Conservation (phyloP, 352 stramenopile species). For the Globisporangium yorkense region DNA sequence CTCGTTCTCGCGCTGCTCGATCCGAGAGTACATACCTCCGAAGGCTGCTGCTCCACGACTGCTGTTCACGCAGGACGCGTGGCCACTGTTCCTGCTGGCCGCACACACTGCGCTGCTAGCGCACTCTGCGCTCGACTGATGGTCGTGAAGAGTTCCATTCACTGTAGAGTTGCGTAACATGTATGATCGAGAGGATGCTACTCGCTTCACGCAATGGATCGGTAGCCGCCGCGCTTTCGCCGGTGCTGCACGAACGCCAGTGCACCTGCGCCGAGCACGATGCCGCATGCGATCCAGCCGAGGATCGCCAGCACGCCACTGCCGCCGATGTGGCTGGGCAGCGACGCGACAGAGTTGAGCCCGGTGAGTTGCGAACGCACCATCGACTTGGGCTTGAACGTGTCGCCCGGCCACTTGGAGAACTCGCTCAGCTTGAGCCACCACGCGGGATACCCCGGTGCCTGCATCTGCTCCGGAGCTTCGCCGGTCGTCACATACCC, state of each 20-base stretch:
- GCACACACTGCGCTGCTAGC: background rate
- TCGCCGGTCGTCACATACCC: conserved; percentile 56
- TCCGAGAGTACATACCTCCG: conserved; percentile 39
- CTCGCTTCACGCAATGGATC: background rate
- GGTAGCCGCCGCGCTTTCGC: background rate
- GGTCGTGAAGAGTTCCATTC: background rate
- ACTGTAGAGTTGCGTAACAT: background rate
- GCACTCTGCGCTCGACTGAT: background rate
- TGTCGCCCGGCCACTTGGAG: conserved; percentile 38
- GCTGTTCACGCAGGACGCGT: background rate
- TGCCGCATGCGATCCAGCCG: background rate
- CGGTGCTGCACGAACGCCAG: background rate
- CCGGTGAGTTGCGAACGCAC: background rate
- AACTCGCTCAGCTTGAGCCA: conserved; percentile 37
- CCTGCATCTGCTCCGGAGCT: conserved; percentile 27
- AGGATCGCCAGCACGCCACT: background rate
- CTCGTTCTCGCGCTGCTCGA: conserved; percentile 50
- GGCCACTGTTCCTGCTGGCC: background rate
- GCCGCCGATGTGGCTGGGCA: background rate
- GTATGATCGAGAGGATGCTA: too few species aligned
- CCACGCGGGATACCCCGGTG: conserved; percentile 42
- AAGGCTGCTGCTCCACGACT: background rate
- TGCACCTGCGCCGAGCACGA: background rate
- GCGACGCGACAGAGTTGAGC: background rate
- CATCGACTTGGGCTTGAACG: conserved; percentile 11